These are phyloP conservation scores for Dentipellis sp. DNA, from an alignment of 768 basidiomycete genomes.

Conservation along the genomic window DNA sequence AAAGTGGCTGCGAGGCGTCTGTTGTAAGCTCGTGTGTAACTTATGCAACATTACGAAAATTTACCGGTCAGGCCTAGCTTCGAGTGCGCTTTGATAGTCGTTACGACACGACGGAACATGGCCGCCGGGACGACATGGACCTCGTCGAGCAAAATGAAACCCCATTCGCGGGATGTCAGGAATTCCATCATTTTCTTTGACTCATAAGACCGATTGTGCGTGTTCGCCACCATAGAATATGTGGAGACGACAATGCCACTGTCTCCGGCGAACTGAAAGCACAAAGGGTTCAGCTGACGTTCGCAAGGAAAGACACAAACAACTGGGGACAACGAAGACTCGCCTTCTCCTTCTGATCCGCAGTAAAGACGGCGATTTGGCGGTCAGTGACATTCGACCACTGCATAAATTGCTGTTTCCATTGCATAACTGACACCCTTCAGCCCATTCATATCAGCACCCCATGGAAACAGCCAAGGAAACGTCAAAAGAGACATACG, in stretches of 20 bases:
- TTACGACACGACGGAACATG: constrained; percentile 97
- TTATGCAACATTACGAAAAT: constrained; percentile 14
- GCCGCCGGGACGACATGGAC: constrained; percentile 98
- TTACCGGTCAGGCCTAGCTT: constrained; percentile 94
- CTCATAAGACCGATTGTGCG: constrained; percentile 96
- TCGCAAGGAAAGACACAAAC: no score
- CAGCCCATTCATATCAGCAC: constrained; percentile 5
- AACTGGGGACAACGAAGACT: neutral
- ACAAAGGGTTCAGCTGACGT: neutral
- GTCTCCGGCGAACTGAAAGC: constrained; percentile 79
- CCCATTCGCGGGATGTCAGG: constrained; percentile 96
- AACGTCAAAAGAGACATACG: constrained; percentile 45
- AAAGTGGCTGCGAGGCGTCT: constrained; percentile 63
- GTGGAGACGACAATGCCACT: constrained; percentile 98
- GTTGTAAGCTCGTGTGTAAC: neutral
- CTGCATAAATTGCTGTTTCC: constrained; percentile 96
- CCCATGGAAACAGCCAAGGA: neutral
- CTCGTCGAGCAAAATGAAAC: constrained; percentile 94
- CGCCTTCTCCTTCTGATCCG: constrained; percentile 96
- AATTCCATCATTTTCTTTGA: constrained; percentile 99
- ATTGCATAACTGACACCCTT: constrained; percentile 94
- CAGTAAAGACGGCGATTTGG: constrained; percentile 96
- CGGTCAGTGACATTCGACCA: constrained; percentile 98
- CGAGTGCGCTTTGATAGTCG: constrained; percentile 97
- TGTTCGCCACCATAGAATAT: constrained; percentile 99